Evolutionary conservation across 2,329 filamentous ascomycete genomes (phyloP).

Genomic region (Rutstroemia sydowiana): DNA sequence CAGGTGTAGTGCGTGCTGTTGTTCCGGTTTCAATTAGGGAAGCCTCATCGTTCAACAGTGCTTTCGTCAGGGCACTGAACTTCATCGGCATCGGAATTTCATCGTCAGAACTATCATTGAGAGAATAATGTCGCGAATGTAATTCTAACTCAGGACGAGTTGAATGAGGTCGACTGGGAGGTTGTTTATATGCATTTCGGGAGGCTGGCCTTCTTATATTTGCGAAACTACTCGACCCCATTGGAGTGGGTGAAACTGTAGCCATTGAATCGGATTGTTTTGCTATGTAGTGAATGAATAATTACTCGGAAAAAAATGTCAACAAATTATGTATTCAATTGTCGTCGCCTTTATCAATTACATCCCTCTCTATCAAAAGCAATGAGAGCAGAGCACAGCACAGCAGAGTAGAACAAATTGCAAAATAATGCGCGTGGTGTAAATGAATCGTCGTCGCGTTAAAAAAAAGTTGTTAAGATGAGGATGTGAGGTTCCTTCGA

Average conservation of each 20-base stretch:
- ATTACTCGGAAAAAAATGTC: too few species aligned
- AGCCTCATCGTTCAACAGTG: slow-evolving; percentile 60
- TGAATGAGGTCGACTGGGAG: slow-evolving; percentile 38
- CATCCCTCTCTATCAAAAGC: slow-evolving; percentile 19
- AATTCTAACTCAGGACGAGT: slow-evolving; percentile 15
- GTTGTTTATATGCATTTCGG: slow-evolving; percentile 46
- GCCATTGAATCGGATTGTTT: slow-evolving; percentile 35
- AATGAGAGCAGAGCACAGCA: slow-evolving; percentile 14
- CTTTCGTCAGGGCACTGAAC: slow-evolving; percentile 86
- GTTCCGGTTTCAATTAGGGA: slow-evolving; percentile 23
- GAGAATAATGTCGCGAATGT: slow-evolving; percentile 39
- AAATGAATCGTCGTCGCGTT: neutral
- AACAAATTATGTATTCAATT: too few species aligned
- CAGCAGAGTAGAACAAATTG: slow-evolving; percentile 22
- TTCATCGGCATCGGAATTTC: slow-evolving; percentile 85
- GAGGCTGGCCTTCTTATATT: slow-evolving; percentile 44
- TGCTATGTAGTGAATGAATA: neutral
- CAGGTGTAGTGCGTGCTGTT: slow-evolving; percentile 14
- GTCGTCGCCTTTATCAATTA: slow-evolving; percentile 19
- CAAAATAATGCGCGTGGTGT: neutral
- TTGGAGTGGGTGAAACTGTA: slow-evolving; percentile 48
- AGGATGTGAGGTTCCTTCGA: neutral
- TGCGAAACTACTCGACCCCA: slow-evolving; percentile 41
- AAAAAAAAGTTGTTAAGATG: neutral
- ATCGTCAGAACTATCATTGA: slow-evolving; percentile 88